A percentile compares a stretch with the other conserved stretches of the same genome.
These are phyloP conservation scores for Triglochin maritima DNA, from an alignment of 106 monocot genomes.

Conservation along the genomic window DNA sequence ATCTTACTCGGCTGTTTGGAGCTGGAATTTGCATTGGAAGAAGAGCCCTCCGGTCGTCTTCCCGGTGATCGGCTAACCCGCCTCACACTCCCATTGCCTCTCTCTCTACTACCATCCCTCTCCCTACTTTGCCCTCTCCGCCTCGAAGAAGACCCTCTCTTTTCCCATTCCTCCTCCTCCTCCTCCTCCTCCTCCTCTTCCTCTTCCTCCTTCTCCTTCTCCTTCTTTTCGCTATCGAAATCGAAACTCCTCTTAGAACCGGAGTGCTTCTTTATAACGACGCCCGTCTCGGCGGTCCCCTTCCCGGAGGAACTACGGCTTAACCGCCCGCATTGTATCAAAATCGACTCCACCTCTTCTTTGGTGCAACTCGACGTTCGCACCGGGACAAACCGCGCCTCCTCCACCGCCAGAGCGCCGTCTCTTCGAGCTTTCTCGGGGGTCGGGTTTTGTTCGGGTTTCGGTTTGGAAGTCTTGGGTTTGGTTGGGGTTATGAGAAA, in stretches of 20 bases:
- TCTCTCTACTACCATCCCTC: conserved; percentile 53
- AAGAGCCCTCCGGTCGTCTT: conserved; percentile 35
- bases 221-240: conserved; percentile 53
- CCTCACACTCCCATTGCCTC: conserved; percentile 28
- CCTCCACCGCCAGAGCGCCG: no score
- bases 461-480: neutral
- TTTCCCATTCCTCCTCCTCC: conserved; percentile 30
- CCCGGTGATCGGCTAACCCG: conserved; percentile 80
- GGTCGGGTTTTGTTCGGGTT: no score
- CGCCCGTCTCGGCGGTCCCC: no score
- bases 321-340: conserved; percentile 93
- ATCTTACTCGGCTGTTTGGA: conserved; percentile 54
- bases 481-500: conserved; percentile 17
- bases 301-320: conserved; percentile 64
- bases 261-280: conserved; percentile 26
- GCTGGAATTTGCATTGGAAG: conserved; percentile 11
- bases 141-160: conserved; percentile 10
- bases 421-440: no score
- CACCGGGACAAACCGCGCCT: conserved; percentile 12
- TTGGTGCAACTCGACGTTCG: conserved; percentile 86
- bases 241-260: conserved; percentile 87
- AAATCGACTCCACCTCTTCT: conserved; percentile 91
- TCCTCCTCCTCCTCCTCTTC: no score
- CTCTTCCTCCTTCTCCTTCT: conserved; percentile 8
- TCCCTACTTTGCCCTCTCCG: conserved; percentile 58